Evolutionary conservation across 768 basidiomycete species (phyloP), one percentile per base, ranked within the genome.

Genomic region (Termitomyces sp.): DNA sequence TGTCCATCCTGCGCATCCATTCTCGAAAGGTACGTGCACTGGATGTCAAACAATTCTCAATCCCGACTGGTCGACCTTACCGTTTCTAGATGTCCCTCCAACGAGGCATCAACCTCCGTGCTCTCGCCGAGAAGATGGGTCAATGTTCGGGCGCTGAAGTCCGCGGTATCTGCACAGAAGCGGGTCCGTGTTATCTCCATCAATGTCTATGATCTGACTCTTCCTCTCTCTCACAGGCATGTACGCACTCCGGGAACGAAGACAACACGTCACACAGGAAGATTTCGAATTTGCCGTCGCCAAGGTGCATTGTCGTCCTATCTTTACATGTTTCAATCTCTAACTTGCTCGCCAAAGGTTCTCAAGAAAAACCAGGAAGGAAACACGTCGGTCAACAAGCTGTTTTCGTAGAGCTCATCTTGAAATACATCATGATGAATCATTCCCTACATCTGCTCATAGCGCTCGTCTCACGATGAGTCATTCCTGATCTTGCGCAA

Each of bases 281-380:
- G 96, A 98, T 68, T 98, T 98, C 67, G 97, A 98, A 78, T 94
- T 98, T 76, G 95, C 96, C 35, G 90, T 98, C 13, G 94, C 95
- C 2, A 98, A 97, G 83, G 93, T 90, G 53, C 5, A 54, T 35
- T 40, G 24, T 53, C 32, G 18, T 41, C 24, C 22, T 24, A 52
- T 26, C 13, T 33, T n/a, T 41, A 26, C n/a, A 30, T 55, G 24
- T 48, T 6, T 47, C 28, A 20, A 13, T 46, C 9, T 51, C n/a
- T 47, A 54, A 64, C 46, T 26, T 26, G 20, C 44, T 63, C 32
- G n/a, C 43, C 61, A 6, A 54, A 88, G 86, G 87, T 92, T 9
- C 74, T 96, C 66, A 98, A 97, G 85, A 96, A 95, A 82, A 92
- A 94, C 79, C 91, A 95, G 66, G 94, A 97, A 64, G 88, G 87